Conservation (phyloP, 441 rosid genomes). For the Jatropha multifida region DNA sequence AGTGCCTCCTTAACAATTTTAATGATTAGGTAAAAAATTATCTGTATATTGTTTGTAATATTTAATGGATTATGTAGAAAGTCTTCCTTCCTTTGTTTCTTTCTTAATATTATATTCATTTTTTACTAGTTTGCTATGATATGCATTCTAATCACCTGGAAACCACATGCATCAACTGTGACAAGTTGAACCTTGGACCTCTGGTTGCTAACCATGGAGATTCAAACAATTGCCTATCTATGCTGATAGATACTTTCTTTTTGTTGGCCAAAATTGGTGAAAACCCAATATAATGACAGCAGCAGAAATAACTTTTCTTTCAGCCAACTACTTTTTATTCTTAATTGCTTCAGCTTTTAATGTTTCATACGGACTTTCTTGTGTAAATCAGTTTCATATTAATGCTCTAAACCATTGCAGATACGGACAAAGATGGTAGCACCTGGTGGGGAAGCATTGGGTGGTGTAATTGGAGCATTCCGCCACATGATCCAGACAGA, state of each 20-base stretch:
- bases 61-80: background rate
- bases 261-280: background rate
- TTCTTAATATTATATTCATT: background rate
- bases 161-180: background rate
- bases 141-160: slow-evolving; percentile 11
- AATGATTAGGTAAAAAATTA: background rate
- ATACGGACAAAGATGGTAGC: slow-evolving; percentile 85
- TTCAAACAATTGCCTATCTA: background rate
- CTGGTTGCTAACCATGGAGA: background rate
- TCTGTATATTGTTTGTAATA: background rate
- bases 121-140: background rate
- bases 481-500: slow-evolving; percentile 74
- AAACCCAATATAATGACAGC: background rate
- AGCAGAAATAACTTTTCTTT: background rate
- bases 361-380: background rate
- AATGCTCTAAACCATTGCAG: slow-evolving; percentile 36
- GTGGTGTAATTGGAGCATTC: slow-evolving; percentile 78
- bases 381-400: background rate
- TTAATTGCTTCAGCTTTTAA: background rate
- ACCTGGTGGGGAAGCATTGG: slow-evolving; percentile 90
- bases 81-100: background rate
- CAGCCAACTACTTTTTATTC: background rate
- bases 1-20: background rate
- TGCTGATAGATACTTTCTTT: background rate
- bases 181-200: background rate